Base-by-base conservation (phyloP, 306 rosid genomes). In the Acacia acuminata region DNA sequence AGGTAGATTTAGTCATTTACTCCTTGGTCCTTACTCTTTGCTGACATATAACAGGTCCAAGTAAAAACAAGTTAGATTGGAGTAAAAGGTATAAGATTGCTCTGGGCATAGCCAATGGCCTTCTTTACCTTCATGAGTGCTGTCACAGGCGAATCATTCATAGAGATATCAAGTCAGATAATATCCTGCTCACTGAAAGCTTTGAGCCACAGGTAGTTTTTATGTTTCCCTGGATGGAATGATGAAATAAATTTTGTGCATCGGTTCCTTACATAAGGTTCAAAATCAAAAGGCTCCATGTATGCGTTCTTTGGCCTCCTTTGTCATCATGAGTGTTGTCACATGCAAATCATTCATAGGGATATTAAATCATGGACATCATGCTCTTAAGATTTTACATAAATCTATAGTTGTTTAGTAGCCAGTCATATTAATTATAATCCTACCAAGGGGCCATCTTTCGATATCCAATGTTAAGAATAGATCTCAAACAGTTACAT, bases 121-220 rank as follows among this genome's bases (percentile, higher is more conserved):
- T 96, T 66, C 82, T 86, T 45, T 96, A 96, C 84, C 92, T 96
- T 66, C 99, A 96, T 53, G 97, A 96, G 82, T 75, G 58, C 84
- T 96, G 98, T 74, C 87, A 92, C 74, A 89, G 93, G 76, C 87
- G 98, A 78, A 96, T 96, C 69, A 96, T 96, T 77, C 98, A 96
- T 82, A 90, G 99, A 82, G 99, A 96, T 88, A 94, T 96, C 27
- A 96, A 96, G 85, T 82, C 94, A 45, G 97, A 92, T 71, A 96
- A 96, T 77, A 86, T 96, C 86, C 82, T 96, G 53, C 93, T 94
- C 65, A 92, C 99, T 0, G 91, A 92, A 83, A 90, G 88, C 86
- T 96, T 86, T 70, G 98, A 86, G 58, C 94, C 99, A 47, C 97
- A 96, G 99, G 99, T 96, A 88, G 63, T 55, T 80, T 76, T 71